Evolutionary conservation across 805 yeast species (phyloP), one percentile per base, ranked within the genome.

Genomic region (Citeromyces nyonsensis): DNA sequence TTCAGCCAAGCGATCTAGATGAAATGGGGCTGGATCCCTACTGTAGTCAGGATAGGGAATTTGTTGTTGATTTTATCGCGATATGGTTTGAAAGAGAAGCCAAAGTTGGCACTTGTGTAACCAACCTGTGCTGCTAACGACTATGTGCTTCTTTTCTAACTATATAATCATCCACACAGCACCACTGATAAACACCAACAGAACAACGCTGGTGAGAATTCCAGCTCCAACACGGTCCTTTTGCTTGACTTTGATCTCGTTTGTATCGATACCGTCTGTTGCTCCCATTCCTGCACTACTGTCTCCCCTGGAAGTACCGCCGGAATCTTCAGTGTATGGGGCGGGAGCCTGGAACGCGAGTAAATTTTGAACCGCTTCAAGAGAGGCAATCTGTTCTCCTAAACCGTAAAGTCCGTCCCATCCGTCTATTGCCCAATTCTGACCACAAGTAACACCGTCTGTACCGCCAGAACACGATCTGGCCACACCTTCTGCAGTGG

Each of bases 201-300:
- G 51, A 1, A 79, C 73, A 5, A 83, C 52, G 0, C 86, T 93
- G 0, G 98, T 88, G 28, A 83, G 52, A 14, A 86, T 59, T 31
- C 93, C 94, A 1, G 96, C 95, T 32, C 97, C 97, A 2, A 84
- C 95, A 44, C 65, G 69, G 47, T 83, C 95, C 37, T 69, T 72
- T 0, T 59, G 51, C 1, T 71, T 58, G 28, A 85, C 70, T 1
- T 50, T 55, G 31, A 76, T 50, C 29, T 46, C 48, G 41, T 69
- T 63, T 24, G 18, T 26, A 29, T 34, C 31, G 10, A 28, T 18
- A 6, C n/a, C 38, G 9, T 42, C 39, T 13, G 49, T 36, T 8
- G 52, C 35, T 36, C 59, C 59, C 15, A 66, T 57, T 36, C 88
- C 95, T 9, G 83, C 91, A 24, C 70, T 64, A 9, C 73, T 68